Percentiles rank a stretch among this genome's conserved stretches.
These are phyloP conservation scores for Labyrinthula sp. DNA, from an alignment of 352 stramenopile genomes.

Conservation along the genomic window DNA sequence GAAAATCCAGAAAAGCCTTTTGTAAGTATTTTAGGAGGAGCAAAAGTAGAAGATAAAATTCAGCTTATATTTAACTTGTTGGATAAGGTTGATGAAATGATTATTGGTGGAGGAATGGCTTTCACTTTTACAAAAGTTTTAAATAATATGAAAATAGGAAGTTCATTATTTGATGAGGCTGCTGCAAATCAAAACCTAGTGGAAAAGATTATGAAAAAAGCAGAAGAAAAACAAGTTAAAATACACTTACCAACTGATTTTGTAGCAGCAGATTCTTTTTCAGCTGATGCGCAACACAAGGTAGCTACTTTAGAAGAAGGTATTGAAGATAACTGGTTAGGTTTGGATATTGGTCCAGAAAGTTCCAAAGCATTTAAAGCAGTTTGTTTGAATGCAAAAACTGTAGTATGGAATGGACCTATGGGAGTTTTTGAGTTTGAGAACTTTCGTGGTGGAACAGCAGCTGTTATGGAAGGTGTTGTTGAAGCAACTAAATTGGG, in stretches of 20 bases:
- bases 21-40: slow-evolving; percentile 88
- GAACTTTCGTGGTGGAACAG: slow-evolving; percentile 55
- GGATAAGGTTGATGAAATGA: slow-evolving; percentile 91
- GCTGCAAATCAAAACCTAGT: slow-evolving; percentile 61
- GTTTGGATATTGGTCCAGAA: slow-evolving; percentile 87
- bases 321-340: slow-evolving; percentile 87
- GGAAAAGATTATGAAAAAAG: slow-evolving; percentile 80
- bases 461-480: slow-evolving; percentile 43
- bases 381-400: slow-evolving; percentile 61
- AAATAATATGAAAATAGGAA: slow-evolving; percentile 78
- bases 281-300: slow-evolving; percentile 63
- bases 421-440: slow-evolving; percentile 99
- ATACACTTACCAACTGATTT: slow-evolving; percentile 91
- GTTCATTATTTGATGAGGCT: slow-evolving; percentile 67
- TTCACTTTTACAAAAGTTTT: slow-evolving; percentile 98
- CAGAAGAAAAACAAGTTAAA: slow-evolving; percentile 84
- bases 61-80: slow-evolving; percentile 96
- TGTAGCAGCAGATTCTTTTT: slow-evolving; percentile 88
- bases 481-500: slow-evolving; percentile 68
- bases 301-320: slow-evolving; percentile 61
- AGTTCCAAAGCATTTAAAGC: slow-evolving; percentile 52
- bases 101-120: slow-evolving; percentile 95
- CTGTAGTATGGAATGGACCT: slow-evolving; percentile 96
- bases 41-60: slow-evolving; percentile 98
- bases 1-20: slow-evolving; percentile 83